phyloP scores from a whole-genome alignment of 306 rosid genomes.

The Pyrus pyrifolia region DNA sequence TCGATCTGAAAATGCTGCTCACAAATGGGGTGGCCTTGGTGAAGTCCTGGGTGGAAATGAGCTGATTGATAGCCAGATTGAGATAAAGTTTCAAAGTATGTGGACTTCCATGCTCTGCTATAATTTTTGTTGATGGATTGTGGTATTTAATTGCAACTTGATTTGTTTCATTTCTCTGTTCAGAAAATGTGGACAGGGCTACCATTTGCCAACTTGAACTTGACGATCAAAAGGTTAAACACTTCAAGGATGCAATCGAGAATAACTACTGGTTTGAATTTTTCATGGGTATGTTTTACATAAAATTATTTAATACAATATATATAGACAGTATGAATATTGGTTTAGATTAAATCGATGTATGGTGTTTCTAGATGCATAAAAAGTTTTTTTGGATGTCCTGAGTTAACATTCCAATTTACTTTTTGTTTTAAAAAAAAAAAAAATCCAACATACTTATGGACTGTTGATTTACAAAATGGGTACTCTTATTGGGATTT shows the following conservation, averaged over 20 bases:
- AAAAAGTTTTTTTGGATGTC: not conserved
- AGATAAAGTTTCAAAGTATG: conserved; percentile 68
- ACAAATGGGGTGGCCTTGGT: conserved; percentile 99
- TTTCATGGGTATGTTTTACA: conserved; percentile 77
- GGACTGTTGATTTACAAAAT: not conserved
- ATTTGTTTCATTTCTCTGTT: not conserved
- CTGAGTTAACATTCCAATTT: not conserved
- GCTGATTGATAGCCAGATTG: conserved; percentile 82
- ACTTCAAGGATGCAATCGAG: conserved; percentile 90
- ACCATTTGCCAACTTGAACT: conserved; percentile 55
- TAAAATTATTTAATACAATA: not conserved
- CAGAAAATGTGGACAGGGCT: conserved; percentile 76
- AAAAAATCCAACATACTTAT: no score
- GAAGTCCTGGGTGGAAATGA: conserved; percentile 98
- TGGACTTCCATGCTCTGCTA: conserved; percentile 2
- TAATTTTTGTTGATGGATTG: conserved; percentile 11
- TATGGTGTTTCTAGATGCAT: not conserved
- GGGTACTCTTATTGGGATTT: not conserved
- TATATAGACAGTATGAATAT: not conserved
- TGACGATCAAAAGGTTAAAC: conserved; percentile 61
- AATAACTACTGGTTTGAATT: conserved; percentile 93
- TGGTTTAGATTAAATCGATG: not conserved
- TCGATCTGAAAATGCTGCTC: conserved; percentile 50
- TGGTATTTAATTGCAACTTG: conserved; percentile 1
- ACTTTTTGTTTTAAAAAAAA: no score